These are phyloP conservation scores for Oryza nivara DNA, from an alignment of 176 grass and related monocot species.

Conservation along the genomic window DNA sequence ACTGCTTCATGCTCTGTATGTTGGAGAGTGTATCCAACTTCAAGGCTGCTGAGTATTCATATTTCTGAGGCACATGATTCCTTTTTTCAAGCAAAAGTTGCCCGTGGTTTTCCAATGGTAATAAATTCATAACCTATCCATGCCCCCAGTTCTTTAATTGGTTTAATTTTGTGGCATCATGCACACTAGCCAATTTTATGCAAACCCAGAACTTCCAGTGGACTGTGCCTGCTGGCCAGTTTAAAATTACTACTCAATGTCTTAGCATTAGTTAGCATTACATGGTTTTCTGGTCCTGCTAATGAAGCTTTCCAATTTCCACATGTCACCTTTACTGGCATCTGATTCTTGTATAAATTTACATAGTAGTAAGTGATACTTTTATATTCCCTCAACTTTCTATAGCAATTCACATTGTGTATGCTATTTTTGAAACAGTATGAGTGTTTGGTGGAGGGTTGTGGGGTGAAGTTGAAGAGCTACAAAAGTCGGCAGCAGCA, in stretches of 20 bases:
- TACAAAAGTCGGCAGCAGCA: constrained; percentile 84
- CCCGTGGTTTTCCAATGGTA: constrained; percentile 93
- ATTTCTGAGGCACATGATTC: constrained; percentile 95
- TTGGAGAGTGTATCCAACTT: constrained; percentile 87
- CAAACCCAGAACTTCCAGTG: background rate
- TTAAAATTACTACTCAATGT: background rate
- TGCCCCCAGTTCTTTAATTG: background rate
- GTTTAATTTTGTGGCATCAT: background rate
- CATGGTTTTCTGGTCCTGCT: background rate
- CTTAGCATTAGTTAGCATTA: background rate
- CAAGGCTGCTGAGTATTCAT: constrained; percentile 79
- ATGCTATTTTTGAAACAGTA: constrained; percentile 56
- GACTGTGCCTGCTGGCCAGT: background rate
- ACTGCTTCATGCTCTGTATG: constrained; percentile 90
- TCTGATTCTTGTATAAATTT: constrained; percentile 18
- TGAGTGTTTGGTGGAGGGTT: constrained; percentile 94
- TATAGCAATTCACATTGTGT: background rate
- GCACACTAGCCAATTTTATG: background rate
- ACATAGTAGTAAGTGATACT: background rate
- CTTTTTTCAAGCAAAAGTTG: constrained; percentile 92
- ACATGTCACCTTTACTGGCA: background rate
- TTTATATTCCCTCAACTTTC: background rate
- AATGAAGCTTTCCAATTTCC: constrained; percentile 6
- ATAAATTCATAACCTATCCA: constrained; percentile 15
- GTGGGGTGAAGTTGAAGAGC: constrained; percentile 75